phyloP scores from a whole-genome alignment of 306 rosid species.

The Fragaria nilgerrensis region DNA sequence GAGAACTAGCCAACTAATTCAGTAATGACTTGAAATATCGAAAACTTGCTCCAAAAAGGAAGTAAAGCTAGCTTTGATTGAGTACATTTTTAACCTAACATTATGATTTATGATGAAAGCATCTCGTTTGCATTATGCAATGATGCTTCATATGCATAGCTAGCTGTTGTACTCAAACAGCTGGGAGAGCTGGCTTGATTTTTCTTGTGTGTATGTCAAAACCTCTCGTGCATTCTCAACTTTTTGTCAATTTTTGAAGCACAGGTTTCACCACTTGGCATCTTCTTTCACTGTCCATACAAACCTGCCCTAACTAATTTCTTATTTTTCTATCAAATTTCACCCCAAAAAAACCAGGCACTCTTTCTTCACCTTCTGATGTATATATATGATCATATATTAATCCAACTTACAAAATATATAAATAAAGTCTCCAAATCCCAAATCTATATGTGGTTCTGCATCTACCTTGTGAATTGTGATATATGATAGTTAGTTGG shows the following conservation, averaged over 20 bases:
- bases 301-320: background rate
- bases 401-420: too few species aligned
- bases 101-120: constrained; percentile 12
- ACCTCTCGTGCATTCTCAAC: constrained; percentile 68
- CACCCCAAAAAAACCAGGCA: background rate
- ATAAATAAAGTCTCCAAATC: too few species aligned
- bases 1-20: constrained; percentile 10
- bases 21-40: constrained; percentile 5
- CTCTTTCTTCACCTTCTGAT: background rate
- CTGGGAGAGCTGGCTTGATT: constrained; percentile 15
- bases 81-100: constrained; percentile 37
- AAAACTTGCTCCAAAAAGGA: constrained; percentile 20
- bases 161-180: constrained; percentile 42
- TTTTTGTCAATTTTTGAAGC: constrained; percentile 35
- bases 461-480: background rate
- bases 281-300: constrained; percentile 6
- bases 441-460: background rate
- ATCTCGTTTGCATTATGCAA: background rate
- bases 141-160: background rate
- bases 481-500: background rate
- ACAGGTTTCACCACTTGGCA: constrained; percentile 51
- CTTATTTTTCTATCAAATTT: background rate
- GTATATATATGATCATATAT: too few species aligned
- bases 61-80: constrained; percentile 10
- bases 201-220: constrained; percentile 21